Evolutionary conservation across 2,329 filamentous ascomycete species (phyloP).

Genomic region (Penicillium griseofulvum): DNA sequence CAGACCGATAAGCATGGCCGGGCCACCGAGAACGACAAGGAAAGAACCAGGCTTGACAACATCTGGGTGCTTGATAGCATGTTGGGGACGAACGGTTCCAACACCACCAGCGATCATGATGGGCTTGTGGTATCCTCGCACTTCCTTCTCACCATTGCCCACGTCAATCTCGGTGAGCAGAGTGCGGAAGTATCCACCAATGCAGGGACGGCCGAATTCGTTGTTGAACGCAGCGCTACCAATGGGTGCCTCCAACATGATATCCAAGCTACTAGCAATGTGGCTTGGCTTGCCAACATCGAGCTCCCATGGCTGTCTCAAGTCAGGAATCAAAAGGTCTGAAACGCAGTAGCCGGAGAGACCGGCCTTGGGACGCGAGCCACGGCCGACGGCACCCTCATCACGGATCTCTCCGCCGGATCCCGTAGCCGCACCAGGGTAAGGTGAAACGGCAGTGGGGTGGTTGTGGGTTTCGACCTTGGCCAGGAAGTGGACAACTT

Average conservation of each 20-base stretch:
- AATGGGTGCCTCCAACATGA: constrained; percentile 96
- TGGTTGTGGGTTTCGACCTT: constrained; percentile 99
- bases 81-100: constrained; percentile 84
- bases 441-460: constrained; percentile 91
- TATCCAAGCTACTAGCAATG: constrained; percentile 90
- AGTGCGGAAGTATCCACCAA: constrained; percentile 88
- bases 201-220: constrained; percentile 88
- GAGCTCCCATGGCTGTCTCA: constrained; percentile 82
- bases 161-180: constrained; percentile 68
- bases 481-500: constrained; percentile 79
- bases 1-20: constrained; percentile 95
- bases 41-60: constrained; percentile 84
- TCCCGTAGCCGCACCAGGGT: constrained; percentile 88
- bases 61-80: constrained; percentile 78
- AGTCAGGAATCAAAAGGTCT: constrained; percentile 82
- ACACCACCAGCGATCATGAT: constrained; percentile 98
- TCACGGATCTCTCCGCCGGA: constrained; percentile 95
- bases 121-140: constrained; percentile 93
- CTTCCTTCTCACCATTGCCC: constrained; percentile 63
- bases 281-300: constrained; percentile 87
- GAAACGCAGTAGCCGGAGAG: constrained; percentile 93
- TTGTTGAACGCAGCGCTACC: constrained; percentile 97
- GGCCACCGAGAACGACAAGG: constrained; percentile 88
- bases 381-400: constrained; percentile 88
- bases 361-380: constrained; percentile 89